Evolutionary conservation across 768 basidiomycete species (phyloP), one percentile per base, ranked within the genome.

Genomic region (Suillus americanus): DNA sequence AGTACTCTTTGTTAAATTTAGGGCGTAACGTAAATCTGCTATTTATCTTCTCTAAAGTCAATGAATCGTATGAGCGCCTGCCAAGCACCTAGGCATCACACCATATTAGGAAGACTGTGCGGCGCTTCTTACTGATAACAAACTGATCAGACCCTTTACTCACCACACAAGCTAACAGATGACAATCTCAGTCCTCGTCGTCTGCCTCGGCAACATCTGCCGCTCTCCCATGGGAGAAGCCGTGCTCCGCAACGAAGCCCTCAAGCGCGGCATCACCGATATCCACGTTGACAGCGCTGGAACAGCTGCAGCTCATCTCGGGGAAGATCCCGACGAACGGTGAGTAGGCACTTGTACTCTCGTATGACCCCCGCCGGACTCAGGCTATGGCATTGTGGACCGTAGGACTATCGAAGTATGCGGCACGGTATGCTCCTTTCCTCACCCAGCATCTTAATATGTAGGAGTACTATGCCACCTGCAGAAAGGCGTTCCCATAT

Each of bases 191-290:
- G 90, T 89, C 37, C 84, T 94, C 57, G 76, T 93, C 65, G 91
- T 94, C 43, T 94, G 92, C 68, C 77, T 93, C 64, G 91, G 91
- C 14, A 94, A 94, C 73, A 93, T 94, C 64, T 94, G 94, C 73
- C 89, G 95, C 40, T 94, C 92, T 28, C 94, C 95, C 0, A 93
- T 97, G 87, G 95, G 94, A 37, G 93, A 95, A 78, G 95, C 94
- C 2, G 91, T 96, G 28, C 82, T 96, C 37, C 81, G 79, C 65
- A 82, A 92, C 62, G 83, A 87, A 64, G 91, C 90, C 10, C 77
- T 80, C 57, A 82, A 87, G 69, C 86, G 91, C 40, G 86, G 86
- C 14, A 71, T 92, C 46, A 59, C 57, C 28, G 83, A 89, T 57
- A 81, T 95, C 66, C 70, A 75, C 14, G 90, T 95, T 37, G 93